Base-by-base conservation (phyloP, 495 filamentous ascomycete genomes). In the Penicillium paxilli region DNA sequence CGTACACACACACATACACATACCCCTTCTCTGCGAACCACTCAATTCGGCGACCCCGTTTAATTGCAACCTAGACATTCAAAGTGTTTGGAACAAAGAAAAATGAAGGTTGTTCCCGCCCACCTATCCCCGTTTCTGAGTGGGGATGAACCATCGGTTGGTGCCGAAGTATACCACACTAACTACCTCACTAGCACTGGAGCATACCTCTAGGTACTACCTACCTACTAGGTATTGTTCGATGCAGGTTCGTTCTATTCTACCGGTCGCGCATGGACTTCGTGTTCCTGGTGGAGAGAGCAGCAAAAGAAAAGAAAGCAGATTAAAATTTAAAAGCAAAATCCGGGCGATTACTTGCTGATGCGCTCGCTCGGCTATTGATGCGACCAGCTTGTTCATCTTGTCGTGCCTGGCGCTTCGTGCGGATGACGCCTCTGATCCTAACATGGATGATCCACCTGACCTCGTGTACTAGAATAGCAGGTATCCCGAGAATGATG, bases 41-140 rank as follows among this genome's bases (percentile, higher is more conserved):
- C n/a, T n/a, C n/a, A n/a, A n/a, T n/a, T n/a, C n/a, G n/a, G n/a
- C n/a, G n/a, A n/a, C n/a, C n/a, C n/a, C n/a, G n/a, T n/a, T n/a
- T n/a, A n/a, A n/a, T n/a, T n/a, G n/a, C n/a, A n/a, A n/a, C n/a
- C n/a, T n/a, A n/a, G n/a, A n/a, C n/a, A n/a, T n/a, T n/a, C n/a
- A n/a, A n/a, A n/a, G n/a, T n/a, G n/a, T n/a, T n/a, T n/a, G n/a
- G n/a, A n/a, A n/a, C n/a, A n/a, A n/a, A n/a, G n/a, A 21, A 42
- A 48, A 51, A 54, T 46, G 50, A 62, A 62, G 54, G 59, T 58
- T 62, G 33, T 40, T 55, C 51, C 51, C 59, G 59, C 42, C 33
- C 46, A 53, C 23, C 35, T 8, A 38, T 38, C 35, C 16, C 33
- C 41, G 48, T 51, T 52, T 14, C 28, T 20, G 32, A 41, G 54